Evolutionary conservation across 495 filamentous ascomycete species (phyloP).

Genomic region (Xylaria acuta): DNA sequence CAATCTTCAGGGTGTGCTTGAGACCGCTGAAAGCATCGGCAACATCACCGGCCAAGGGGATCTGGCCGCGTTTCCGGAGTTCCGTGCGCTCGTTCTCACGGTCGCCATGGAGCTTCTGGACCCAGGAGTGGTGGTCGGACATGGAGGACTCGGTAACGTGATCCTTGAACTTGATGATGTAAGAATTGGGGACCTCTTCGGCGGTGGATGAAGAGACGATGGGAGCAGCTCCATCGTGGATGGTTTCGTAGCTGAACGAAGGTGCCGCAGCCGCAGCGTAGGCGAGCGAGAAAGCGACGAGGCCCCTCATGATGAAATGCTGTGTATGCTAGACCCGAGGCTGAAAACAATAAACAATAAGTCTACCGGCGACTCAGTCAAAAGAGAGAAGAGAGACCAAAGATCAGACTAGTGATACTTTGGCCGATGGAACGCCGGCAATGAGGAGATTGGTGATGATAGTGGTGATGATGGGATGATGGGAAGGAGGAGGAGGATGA

Average conservation of each 20-base stretch:
- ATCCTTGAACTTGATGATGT: conserved; percentile 98
- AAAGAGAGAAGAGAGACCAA: conserved; percentile 37
- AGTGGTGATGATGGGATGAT: conserved; percentile 35
- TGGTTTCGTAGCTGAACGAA: conserved; percentile 72
- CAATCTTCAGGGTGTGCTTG: conserved; percentile 95
- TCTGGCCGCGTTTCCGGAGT: conserved; percentile 87
- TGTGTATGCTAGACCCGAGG: conserved; percentile 27
- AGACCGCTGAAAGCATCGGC: conserved; percentile 79
- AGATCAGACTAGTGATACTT: conserved; percentile 42
- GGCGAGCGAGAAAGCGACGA: conserved; percentile 70
- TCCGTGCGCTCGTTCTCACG: conserved; percentile 68
- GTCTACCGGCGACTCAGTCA: conserved; percentile 51
- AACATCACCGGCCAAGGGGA: conserved; percentile 70
- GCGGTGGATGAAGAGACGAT: conserved; percentile 81
- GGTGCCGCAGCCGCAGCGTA: conserved; percentile 77
- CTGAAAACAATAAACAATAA: conserved; percentile 43
- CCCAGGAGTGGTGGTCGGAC: conserved; percentile 84
- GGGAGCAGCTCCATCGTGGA: conserved; percentile 86
- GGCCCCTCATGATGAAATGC: conserved; percentile 72
- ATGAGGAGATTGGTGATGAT: conserved; percentile 41
- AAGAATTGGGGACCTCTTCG: conserved; percentile 81
- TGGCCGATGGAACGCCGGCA: conserved; percentile 22
- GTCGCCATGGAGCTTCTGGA: conserved; percentile 78
- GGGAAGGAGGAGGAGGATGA: conserved; percentile 53
- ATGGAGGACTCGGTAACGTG: conserved; percentile 75